Percentiles rank a stretch among this genome's conserved stretches.
These are phyloP conservation scores for Cydonia oblonga DNA, from an alignment of 331 rosid genomes.

Conservation along the genomic window DNA sequence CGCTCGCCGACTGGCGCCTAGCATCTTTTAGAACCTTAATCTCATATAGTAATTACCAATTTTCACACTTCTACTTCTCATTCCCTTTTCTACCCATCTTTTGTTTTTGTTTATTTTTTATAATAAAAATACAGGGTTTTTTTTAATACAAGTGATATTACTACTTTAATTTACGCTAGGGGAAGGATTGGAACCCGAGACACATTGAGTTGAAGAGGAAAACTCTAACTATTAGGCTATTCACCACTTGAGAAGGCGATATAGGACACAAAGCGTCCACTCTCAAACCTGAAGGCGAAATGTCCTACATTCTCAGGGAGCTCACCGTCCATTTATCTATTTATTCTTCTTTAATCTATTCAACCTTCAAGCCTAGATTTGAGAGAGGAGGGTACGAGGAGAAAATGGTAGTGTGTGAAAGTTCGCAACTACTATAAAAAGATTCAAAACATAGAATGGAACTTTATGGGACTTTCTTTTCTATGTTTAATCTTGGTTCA, in stretches of 20 bases:
- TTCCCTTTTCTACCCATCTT: neutral
- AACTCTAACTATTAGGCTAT: neutral
- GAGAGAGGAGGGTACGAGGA: neutral
- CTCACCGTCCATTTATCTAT: neutral
- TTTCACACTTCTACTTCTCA: neutral
- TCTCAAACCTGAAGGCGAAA: neutral
- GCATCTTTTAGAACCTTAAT: too few relatives aligned
- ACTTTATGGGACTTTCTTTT: too few relatives aligned
- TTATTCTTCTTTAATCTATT: too few relatives aligned
- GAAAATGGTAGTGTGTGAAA: neutral
- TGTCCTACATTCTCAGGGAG: neutral
- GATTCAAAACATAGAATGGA: neutral
- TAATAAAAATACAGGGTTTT: neutral
- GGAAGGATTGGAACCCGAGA: fast-evolving
- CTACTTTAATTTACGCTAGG: too few relatives aligned
- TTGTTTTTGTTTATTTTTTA: too few relatives aligned
- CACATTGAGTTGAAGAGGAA: neutral
- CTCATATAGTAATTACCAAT: too few relatives aligned
- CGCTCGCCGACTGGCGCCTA: too few relatives aligned
- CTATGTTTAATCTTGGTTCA: neutral
- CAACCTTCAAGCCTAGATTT: too few relatives aligned
- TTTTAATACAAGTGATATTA: neutral
- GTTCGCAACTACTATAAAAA: neutral
- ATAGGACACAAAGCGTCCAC: neutral
- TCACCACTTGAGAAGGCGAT: neutral